Evolutionary conservation across 2,329 filamentous ascomycete species (phyloP).

Genomic region (Epicoccum sorghinum): DNA sequence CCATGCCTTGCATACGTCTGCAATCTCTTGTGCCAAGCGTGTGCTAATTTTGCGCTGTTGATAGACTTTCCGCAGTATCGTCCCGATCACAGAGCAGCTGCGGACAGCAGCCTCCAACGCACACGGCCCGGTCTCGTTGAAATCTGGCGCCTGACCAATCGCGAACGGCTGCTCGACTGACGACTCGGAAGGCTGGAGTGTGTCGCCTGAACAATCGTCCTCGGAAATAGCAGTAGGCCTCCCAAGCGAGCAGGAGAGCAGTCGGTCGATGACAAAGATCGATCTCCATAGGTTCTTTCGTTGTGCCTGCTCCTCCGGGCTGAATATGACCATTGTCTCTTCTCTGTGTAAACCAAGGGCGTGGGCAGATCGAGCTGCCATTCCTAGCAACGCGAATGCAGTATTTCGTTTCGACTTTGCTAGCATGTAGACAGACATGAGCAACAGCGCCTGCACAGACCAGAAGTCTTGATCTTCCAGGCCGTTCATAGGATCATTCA

Average conservation of each 20-base stretch:
- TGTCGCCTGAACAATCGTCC: constrained; percentile 64
- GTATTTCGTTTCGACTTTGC: constrained; percentile 67
- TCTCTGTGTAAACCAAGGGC: constrained; percentile 67
- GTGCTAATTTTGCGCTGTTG: constrained; percentile 65
- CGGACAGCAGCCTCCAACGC: constrained; percentile 63
- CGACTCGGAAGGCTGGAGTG: constrained; percentile 42
- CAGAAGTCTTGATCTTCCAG: constrained; percentile 69
- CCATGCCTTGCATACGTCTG: constrained; percentile 60
- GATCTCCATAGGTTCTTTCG: constrained; percentile 68
- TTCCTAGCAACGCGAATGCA: constrained; percentile 67
- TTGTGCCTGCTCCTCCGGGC: constrained; percentile 52
- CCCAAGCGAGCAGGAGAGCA: constrained; percentile 67
- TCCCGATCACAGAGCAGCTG: constrained; percentile 63
- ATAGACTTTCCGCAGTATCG: constrained; percentile 66
- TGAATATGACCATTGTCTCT: constrained; percentile 63
- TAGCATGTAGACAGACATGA: constrained; percentile 70
- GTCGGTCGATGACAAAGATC: constrained; percentile 68
- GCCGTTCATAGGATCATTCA: constrained; percentile 56
- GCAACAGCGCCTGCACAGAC: constrained; percentile 66
- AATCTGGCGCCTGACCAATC: constrained; percentile 23
- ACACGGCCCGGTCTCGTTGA: constrained; percentile 45
- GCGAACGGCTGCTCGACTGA: constrained; percentile 27
- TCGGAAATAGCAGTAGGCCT: constrained; percentile 67
- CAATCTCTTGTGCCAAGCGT: constrained; percentile 63
- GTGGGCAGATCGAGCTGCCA: constrained; percentile 66